phyloP scores from a whole-genome alignment of 2,329 filamentous ascomycete genomes.

The Penicillium sp. region DNA sequence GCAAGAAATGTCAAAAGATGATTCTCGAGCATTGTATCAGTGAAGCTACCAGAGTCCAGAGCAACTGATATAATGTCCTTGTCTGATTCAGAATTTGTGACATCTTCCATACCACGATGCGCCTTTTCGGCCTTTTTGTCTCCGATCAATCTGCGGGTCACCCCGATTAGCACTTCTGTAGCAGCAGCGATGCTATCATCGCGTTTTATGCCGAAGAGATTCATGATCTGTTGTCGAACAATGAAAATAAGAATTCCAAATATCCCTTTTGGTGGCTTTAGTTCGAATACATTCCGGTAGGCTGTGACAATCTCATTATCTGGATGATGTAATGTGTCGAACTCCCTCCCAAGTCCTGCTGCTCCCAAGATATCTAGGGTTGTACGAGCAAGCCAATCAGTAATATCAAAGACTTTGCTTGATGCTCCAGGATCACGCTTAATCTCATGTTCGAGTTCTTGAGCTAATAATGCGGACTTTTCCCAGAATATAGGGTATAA shows the following conservation, averaged over 20 bases:
- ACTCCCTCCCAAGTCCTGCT: conserved; percentile 63
- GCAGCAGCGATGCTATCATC: conserved; percentile 5
- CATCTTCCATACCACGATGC: background rate
- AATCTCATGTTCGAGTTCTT: conserved; percentile 1
- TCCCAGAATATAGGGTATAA: conserved; percentile 74
- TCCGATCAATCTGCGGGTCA: background rate
- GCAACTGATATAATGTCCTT: conserved; percentile 77
- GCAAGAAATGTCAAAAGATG: conserved; percentile 88
- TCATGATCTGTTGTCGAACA: background rate
- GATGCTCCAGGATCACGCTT: background rate
- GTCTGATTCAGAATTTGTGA: background rate
- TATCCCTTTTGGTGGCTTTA: conserved; percentile 1
- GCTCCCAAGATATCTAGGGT: conserved; percentile 48
- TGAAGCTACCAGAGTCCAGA: conserved; percentile 69
- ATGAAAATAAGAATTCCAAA: background rate
- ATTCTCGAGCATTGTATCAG: conserved; percentile 74
- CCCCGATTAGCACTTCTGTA: background rate
- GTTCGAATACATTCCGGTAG: conserved; percentile 7
- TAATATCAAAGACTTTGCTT: conserved; percentile 33
- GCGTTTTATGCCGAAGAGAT: background rate
- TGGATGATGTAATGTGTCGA: conserved; percentile 57
- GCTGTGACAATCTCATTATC: conserved; percentile 49
- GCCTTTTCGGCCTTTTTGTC: background rate
- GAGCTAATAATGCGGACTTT: conserved; percentile 61
- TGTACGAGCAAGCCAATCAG: conserved; percentile 57